Percentiles rank a stretch among this genome's conserved stretches.
Conservation (phyloP, 345 rosid species). For the Lepidium didymum region DNA sequence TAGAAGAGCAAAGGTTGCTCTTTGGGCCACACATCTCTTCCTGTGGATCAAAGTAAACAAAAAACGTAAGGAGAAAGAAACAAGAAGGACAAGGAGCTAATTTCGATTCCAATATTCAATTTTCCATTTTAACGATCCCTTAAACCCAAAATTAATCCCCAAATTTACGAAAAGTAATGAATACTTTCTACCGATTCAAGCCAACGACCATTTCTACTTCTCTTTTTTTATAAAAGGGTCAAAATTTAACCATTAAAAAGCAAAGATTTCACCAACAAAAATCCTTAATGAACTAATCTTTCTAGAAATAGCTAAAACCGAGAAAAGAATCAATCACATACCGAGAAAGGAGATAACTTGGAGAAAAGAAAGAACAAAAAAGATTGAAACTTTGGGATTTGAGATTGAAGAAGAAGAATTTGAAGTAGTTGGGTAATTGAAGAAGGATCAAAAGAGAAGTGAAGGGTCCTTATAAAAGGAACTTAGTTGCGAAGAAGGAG, state of each 20-base stretch:
- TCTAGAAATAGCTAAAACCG: not conserved
- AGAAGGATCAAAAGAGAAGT: slow-evolving; percentile 10
- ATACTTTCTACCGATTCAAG: not conserved
- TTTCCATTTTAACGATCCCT: not conserved
- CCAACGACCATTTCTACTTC: slow-evolving; percentile 1
- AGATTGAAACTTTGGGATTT: slow-evolving; percentile 10
- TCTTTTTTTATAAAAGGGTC: not conserved
- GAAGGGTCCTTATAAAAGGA: slow-evolving; percentile 26
- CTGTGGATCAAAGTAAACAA: slow-evolving; percentile 38
- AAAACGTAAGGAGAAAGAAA: not conserved
- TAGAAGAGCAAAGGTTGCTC: slow-evolving; percentile 31
- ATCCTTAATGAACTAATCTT: not conserved
- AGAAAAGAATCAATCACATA: slow-evolving; percentile 10
- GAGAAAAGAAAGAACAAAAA: not conserved
- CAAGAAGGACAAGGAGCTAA: not conserved
- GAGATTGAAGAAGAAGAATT: not conserved
- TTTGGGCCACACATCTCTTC: slow-evolving; percentile 49
- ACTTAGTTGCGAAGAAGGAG: slow-evolving; percentile 39
- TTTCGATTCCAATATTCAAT: not conserved
- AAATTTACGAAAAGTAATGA: not conserved
- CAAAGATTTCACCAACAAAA: not conserved
- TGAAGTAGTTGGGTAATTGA: not conserved
- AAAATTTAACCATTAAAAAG: not conserved
- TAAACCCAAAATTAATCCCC: not conserved
- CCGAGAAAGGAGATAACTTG: slow-evolving; percentile 21